Evolutionary conservation across 768 basidiomycete genomes (phyloP).

Genomic region (Russula abietina): DNA sequence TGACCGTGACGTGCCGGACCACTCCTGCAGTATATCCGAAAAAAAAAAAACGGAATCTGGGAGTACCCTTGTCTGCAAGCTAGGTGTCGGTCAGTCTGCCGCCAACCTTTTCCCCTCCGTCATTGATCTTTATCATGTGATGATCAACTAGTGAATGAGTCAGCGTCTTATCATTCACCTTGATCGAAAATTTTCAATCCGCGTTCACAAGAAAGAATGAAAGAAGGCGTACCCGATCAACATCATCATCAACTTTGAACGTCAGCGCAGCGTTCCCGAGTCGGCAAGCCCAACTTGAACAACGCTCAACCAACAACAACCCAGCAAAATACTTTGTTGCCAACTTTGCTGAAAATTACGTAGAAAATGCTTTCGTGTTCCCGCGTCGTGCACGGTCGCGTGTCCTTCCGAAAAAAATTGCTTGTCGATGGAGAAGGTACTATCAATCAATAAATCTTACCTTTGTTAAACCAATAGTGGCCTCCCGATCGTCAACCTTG

Average conservation of each 20-base stretch:
- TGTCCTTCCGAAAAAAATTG: constrained; percentile 74
- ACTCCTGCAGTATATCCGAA: constrained; percentile 48
- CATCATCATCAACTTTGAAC: too few relatives aligned
- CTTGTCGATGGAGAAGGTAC: constrained; percentile 64
- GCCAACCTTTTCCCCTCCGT: background rate
- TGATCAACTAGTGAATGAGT: background rate
- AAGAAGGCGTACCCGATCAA: constrained; percentile 91
- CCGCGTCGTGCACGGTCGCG: constrained; percentile 53
- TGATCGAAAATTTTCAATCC: constrained; percentile 40
- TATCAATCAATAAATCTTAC: background rate
- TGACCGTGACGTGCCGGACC: constrained; percentile 39
- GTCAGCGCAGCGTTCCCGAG: constrained; percentile 39
- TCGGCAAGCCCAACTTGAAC: constrained; percentile 92
- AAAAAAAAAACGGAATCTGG: constrained; percentile 84
- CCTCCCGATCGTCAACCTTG: background rate
- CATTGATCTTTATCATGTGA: background rate
- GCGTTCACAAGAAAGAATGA: constrained; percentile 39
- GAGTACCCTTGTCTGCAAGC: constrained; percentile 89
- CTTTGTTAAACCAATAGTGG: background rate
- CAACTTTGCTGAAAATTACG: constrained; percentile 30
- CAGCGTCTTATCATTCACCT: constrained; percentile 60
- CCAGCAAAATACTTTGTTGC: constrained; percentile 43
- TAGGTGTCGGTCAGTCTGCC: constrained; percentile 78
- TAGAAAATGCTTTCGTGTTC: constrained; percentile 82
- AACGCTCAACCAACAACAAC: constrained; percentile 66